Evolutionary conservation across 495 filamentous ascomycete species (phyloP).

Genomic region (Aspergillus mulundensis): DNA sequence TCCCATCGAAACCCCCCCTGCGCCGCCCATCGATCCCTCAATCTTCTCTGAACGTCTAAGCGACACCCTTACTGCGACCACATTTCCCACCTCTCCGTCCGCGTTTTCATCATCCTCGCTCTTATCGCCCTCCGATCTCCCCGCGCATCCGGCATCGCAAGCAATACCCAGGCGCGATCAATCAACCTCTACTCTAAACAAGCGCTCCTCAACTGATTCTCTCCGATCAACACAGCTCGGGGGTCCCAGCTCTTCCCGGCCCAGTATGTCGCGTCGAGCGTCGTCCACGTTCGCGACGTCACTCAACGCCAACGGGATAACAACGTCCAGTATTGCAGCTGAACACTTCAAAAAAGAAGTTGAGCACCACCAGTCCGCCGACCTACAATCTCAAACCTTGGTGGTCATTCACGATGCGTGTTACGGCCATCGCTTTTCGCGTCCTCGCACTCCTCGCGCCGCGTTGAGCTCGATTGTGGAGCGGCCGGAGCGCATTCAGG

Average conservation of each 20-base stretch:
- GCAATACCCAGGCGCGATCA: constrained; percentile 43
- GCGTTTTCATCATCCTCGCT: constrained; percentile 22
- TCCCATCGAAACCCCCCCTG: constrained; percentile 11
- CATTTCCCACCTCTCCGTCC: constrained; percentile 42
- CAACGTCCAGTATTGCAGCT: constrained; percentile 48
- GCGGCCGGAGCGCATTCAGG: constrained; percentile 85
- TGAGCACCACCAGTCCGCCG: constrained; percentile 52
- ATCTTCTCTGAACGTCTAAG: constrained; percentile 36
- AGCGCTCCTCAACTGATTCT: constrained; percentile 43
- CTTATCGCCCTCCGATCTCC: constrained; percentile 27
- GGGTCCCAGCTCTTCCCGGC: constrained; percentile 29
- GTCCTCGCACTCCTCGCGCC: constrained; percentile 66
- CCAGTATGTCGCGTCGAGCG: constrained; percentile 40
- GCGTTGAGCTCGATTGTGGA: constrained; percentile 77
- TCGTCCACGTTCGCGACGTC: constrained; percentile 45
- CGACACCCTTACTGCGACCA: constrained; percentile 42
- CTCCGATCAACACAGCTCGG: constrained; percentile 35
- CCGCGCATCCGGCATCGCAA: constrained; percentile 25
- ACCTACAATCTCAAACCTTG: constrained; percentile 58
- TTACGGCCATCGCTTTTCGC: constrained; percentile 85
- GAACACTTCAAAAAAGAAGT: constrained; percentile 69
- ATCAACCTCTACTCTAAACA: constrained; percentile 41
- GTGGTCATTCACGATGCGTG: constrained; percentile 89
- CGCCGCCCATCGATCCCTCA: constrained; percentile 14
- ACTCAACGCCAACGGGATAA: constrained; percentile 14